These are phyloP conservation scores for Coemansia umbellata DNA, from an alignment of 192 early-diverging fungal species.

Conservation along the genomic window DNA sequence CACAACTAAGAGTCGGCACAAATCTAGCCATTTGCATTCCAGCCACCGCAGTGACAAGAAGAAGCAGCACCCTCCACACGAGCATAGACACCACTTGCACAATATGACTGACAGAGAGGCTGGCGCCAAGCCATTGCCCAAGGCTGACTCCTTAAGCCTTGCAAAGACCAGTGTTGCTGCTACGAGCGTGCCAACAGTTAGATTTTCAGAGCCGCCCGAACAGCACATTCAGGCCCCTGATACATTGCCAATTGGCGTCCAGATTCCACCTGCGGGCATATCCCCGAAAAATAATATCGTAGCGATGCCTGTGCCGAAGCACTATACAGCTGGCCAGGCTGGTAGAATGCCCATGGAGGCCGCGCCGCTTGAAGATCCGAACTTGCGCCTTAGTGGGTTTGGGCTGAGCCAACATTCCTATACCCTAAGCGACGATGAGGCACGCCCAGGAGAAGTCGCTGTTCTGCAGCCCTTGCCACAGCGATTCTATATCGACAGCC, in stretches of 20 bases:
- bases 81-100: too few relatives aligned
- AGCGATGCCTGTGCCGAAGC: background rate
- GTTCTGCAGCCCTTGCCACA: background rate
- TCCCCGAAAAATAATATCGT: background rate
- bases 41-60: background rate
- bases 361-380: background rate
- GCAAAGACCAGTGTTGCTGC: background rate
- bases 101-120: too few relatives aligned
- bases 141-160: background rate
- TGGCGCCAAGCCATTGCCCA: background rate
- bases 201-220: conserved; percentile 1
- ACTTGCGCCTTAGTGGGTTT: background rate
- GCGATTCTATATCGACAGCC: background rate
- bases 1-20: background rate
- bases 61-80: background rate
- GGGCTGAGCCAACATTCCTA: background rate
- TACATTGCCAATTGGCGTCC: background rate
- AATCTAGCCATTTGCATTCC: background rate
- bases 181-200: background rate
- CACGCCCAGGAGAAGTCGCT: background rate
- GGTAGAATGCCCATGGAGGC: background rate
- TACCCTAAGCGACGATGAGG: too few relatives aligned
- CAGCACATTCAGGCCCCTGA: background rate
- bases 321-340: background rate
- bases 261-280: background rate